These are phyloP conservation scores for Trichoderma gamsii DNA, from an alignment of 495 filamentous ascomycete genomes.

Conservation along the genomic window DNA sequence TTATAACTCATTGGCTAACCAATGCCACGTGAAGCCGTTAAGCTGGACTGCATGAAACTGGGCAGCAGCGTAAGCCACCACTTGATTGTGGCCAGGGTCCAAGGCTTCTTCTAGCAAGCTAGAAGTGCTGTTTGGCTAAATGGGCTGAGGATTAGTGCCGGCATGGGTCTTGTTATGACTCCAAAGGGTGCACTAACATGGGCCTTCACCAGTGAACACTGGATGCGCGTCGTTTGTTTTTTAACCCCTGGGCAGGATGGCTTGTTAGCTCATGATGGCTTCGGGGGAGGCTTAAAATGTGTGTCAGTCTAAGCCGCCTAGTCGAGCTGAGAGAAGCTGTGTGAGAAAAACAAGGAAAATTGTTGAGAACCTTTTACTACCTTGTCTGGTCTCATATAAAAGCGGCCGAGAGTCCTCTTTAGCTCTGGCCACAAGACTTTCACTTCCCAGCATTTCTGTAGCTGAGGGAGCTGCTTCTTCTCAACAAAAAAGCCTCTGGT, in stretches of 20 bases:
- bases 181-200: not conserved
- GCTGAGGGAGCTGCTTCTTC: not conserved
- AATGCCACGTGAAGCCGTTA: not conserved
- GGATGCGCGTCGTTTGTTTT: not conserved
- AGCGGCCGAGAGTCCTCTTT: not conserved
- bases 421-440: not conserved
- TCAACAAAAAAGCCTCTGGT: not conserved
- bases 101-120: not conserved
- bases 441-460: not conserved
- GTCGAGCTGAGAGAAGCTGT: not conserved
- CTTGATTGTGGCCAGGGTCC: not conserved
- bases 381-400: not conserved
- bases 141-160: conserved; percentile 6
- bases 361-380: not conserved
- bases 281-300: not conserved
- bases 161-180: not conserved
- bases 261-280: conserved; percentile 1
- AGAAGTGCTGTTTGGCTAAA: not conserved
- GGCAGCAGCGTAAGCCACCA: not conserved
- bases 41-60: not conserved
- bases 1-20: not conserved
- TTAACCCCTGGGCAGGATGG: not conserved
- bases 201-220: not conserved
- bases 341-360: not conserved
- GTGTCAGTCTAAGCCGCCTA: not conserved